Percentiles rank a stretch among this genome's conserved stretches.
Evolutionary conservation across 2,329 filamentous ascomycete genomes (phyloP).

Genomic region (Trichophaea hybrida): DNA sequence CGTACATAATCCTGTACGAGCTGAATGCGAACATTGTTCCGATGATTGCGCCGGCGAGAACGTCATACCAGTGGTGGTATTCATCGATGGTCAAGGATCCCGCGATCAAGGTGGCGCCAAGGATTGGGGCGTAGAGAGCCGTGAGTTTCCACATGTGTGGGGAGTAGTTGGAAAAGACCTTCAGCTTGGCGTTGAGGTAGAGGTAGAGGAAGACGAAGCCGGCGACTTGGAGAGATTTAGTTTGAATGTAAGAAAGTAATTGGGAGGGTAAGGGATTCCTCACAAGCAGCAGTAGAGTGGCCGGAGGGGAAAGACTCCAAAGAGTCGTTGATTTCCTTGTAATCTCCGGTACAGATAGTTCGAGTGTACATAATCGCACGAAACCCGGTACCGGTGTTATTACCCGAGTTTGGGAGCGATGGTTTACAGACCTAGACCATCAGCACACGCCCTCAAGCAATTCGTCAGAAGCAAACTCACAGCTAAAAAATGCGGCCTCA

Average conservation of each 20-base stretch:
- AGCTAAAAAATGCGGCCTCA: constrained; percentile 56
- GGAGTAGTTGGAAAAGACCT: constrained; percentile 59
- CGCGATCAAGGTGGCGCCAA: constrained; percentile 53
- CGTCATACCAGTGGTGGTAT: constrained; percentile 62
- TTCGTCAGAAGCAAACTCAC: constrained; percentile 32
- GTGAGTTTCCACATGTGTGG: constrained; percentile 60
- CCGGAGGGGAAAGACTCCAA: constrained; percentile 60
- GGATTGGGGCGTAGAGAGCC: constrained; percentile 48
- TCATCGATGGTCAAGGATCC: constrained; percentile 58
- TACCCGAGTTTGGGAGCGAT: constrained; percentile 32
- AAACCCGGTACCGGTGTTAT: constrained; percentile 40
- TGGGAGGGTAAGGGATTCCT: not conserved
- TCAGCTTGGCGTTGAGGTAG: constrained; percentile 66
- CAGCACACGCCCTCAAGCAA: not conserved
- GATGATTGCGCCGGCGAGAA: constrained; percentile 51
- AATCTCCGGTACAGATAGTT: constrained; percentile 54
- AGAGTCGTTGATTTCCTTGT: constrained; percentile 49
- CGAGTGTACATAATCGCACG: constrained; percentile 51
- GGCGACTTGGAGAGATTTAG: constrained; percentile 34
- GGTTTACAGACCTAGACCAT: constrained; percentile 42
- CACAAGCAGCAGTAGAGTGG: constrained; percentile 54
- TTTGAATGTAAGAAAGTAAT: not conserved
- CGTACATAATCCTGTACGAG: constrained; percentile 52
- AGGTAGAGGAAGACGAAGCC: constrained; percentile 56
- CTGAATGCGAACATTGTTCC: constrained; percentile 52